Evolutionary conservation across 1,284 basidiomycete species (phyloP).

Genomic region (Marasmius oreades): DNA sequence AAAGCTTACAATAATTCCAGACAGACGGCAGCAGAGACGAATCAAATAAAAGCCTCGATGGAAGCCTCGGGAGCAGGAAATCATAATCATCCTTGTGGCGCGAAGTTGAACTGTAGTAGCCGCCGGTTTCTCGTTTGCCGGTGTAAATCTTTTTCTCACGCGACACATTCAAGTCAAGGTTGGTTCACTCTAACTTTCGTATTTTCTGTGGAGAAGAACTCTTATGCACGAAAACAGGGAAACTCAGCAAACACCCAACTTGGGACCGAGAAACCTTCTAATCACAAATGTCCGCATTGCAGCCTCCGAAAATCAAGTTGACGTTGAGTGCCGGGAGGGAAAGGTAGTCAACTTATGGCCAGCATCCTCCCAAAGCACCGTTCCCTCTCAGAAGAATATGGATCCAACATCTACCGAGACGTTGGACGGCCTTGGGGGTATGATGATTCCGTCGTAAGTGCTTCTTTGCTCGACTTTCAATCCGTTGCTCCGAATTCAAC

Average conservation of each 20-base stretch:
- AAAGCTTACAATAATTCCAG: too few relatives aligned
- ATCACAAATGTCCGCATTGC: slow-evolving; percentile 33
- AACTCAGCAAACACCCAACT: neutral
- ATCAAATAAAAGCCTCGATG: too few relatives aligned
- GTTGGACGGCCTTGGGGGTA: slow-evolving; percentile 43
- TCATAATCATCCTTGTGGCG: too few relatives aligned
- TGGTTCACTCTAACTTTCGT: too few relatives aligned
- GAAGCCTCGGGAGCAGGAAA: too few relatives aligned
- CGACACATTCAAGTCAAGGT: too few relatives aligned
- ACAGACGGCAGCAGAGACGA: too few relatives aligned
- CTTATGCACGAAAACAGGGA: neutral
- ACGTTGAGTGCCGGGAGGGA: slow-evolving; percentile 29
- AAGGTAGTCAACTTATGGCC: slow-evolving; percentile 24
- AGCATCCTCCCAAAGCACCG: neutral
- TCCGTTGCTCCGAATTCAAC: slow-evolving; percentile 9
- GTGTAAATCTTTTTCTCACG: too few relatives aligned
- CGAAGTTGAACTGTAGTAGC: too few relatives aligned
- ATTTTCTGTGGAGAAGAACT: neutral
- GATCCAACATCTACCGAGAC: too few relatives aligned
- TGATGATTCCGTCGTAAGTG: slow-evolving; percentile 51
- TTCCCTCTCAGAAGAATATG: neutral
- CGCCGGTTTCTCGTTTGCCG: too few relatives aligned
- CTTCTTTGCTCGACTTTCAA: neutral
- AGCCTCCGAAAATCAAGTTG: slow-evolving; percentile 21
- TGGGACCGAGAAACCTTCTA: slow-evolving; percentile 4